A percentile compares a stretch with the other conserved stretches of the same genome.
phyloP scores from a whole-genome alignment of 257 asterid species.

The Penstemon newberryi region DNA sequence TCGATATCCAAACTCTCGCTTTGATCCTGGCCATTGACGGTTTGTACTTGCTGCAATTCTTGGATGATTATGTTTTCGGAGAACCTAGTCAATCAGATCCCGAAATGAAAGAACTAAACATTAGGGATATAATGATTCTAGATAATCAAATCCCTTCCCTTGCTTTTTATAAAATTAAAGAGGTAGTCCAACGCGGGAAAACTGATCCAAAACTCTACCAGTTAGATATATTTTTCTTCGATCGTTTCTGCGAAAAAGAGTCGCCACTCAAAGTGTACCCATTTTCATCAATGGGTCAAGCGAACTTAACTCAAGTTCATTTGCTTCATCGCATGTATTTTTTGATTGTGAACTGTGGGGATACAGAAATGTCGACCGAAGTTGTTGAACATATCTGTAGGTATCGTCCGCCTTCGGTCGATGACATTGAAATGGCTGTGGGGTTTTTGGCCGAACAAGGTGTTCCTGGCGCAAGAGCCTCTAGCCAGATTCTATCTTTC shows the following conservation, averaged over 20 bases:
- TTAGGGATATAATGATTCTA: conserved; percentile 41
- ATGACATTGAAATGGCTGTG: no score
- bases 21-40: conserved; percentile 51
- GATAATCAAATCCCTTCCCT: conserved; percentile 48
- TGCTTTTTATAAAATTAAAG: conserved; percentile 26
- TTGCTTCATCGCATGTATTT: conserved; percentile 43
- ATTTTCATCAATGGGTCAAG: neutral
- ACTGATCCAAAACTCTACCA: neutral
- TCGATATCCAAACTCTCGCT: conserved; percentile 40
- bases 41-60: conserved; percentile 34
- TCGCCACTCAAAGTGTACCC: conserved; percentile 34
- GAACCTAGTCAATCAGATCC: no score
- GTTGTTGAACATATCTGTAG: no score
- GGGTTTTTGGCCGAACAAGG: neutral
- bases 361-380: neutral
- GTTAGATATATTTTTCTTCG: neutral
- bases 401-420: no score
- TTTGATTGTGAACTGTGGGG: conserved; percentile 24
- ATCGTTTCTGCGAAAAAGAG: conserved; percentile 25
- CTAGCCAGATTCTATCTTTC: neutral
- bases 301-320: conserved; percentile 24
- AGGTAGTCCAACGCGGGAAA: neutral
- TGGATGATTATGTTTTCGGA: neutral
- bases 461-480: neutral
- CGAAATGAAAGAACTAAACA: neutral